phyloP scores from a whole-genome alignment of 176 grass and related monocot genomes.

The Oryza rufipogon region DNA sequence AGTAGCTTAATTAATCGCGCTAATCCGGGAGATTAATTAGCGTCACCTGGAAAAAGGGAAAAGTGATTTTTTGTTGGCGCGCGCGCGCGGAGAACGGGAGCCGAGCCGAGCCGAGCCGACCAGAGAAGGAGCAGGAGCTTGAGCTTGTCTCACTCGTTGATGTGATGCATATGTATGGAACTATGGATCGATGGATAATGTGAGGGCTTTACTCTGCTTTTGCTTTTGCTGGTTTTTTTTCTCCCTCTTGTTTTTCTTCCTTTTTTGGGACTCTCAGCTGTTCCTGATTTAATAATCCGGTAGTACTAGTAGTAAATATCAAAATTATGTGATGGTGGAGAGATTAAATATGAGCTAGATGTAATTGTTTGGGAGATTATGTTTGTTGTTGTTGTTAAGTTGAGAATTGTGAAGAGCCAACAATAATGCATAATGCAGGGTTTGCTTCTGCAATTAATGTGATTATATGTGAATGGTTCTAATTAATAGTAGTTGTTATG shows the following conservation, averaged over 20 bases:
- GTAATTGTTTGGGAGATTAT: background rate
- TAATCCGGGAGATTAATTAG: constrained; percentile 3
- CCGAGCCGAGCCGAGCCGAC: constrained; percentile 24
- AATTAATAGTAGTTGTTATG: too few species aligned
- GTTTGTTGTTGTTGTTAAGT: background rate
- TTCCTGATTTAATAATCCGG: background rate
- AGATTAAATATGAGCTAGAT: constrained; percentile 1
- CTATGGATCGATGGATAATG: constrained; percentile 20
- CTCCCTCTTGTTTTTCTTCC: too few species aligned
- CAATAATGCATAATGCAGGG: background rate
- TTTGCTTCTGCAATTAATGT: background rate
- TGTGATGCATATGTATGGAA: constrained; percentile 29
- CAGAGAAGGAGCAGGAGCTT: constrained; percentile 17
- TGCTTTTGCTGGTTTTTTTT: background rate
- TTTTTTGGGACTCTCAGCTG: background rate
- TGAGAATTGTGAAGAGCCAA: background rate
- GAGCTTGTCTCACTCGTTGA: constrained; percentile 63
- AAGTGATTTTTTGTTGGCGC: constrained; percentile 64
- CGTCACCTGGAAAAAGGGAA: constrained; percentile 11
- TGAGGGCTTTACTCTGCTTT: constrained; percentile 12
- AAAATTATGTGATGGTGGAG: constrained; percentile 30
- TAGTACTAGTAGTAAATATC: background rate
- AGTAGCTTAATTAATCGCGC: constrained; percentile 18
- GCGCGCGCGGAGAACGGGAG: constrained; percentile 64
- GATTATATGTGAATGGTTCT: background rate